phyloP scores from a whole-genome alignment of 768 basidiomycete species.

The Xerocomus brunneocitrinus region DNA sequence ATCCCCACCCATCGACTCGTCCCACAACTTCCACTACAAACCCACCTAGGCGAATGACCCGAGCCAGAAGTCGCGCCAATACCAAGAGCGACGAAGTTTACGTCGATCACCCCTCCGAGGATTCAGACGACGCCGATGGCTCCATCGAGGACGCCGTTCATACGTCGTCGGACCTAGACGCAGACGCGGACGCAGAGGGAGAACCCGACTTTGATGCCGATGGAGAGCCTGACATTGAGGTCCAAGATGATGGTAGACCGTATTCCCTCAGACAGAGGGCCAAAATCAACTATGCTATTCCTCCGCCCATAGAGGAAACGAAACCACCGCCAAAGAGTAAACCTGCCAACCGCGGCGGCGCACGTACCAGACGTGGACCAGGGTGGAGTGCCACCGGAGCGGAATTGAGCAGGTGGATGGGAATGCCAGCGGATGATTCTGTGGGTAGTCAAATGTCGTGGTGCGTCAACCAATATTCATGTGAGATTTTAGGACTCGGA shows the following conservation, averaged over 20 bases:
- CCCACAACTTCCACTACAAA: background rate
- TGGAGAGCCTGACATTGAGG: conserved; percentile 36
- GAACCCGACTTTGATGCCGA: conserved; percentile 40
- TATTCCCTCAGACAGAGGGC: conserved; percentile 63
- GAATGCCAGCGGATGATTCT: conserved; percentile 66
- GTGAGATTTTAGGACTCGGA: conserved; percentile 60
- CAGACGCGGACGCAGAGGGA: conserved; percentile 34
- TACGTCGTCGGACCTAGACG: conserved; percentile 35
- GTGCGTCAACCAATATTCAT: background rate
- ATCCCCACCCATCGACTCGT: conserved; percentile 22
- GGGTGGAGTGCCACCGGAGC: conserved; percentile 81
- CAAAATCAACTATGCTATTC: conserved; percentile 75
- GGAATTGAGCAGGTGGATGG: conserved; percentile 75
- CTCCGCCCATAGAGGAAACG: conserved; percentile 75
- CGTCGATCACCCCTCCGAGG: conserved; percentile 44
- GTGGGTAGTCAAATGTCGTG: conserved; percentile 31
- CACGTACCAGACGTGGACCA: conserved; percentile 42
- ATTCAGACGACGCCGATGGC: conserved; percentile 52
- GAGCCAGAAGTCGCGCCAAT: conserved; percentile 20
- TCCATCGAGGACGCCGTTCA: conserved; percentile 53
- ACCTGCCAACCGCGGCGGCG: conserved; percentile 37
- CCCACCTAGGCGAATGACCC: conserved; percentile 16
- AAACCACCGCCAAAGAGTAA: conserved; percentile 34
- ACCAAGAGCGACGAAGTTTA: conserved; percentile 51
- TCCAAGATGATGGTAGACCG: conserved; percentile 35